Base-by-base conservation (phyloP, 129 eudicot genomes). In the Silybum marianum region DNA sequence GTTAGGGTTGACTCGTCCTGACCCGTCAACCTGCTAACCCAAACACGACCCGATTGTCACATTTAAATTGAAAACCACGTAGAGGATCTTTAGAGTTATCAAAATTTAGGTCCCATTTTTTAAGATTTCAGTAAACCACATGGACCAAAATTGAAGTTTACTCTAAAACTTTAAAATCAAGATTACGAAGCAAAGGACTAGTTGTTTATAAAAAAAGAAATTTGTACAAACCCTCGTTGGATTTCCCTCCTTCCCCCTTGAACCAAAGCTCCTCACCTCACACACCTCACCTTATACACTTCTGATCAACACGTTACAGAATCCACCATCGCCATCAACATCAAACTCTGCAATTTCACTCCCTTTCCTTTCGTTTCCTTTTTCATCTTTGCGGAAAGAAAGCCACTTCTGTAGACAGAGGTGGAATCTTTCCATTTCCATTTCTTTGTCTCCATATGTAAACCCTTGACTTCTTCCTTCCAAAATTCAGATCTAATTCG, bases 191-290 rank as follows among this genome's bases (percentile, higher is more conserved):
- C 13, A 12, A 36, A 68, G 25, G 71, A 0, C 30, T 9, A 22
- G 14, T 25, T 9, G 30, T 19, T n/a, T 66, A 30, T 1, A 84
- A 16, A 16, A 58, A 69, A 73, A 24, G 28, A 58, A 38, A 51
- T 73, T 38, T 77, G 22, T 86, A 86, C 89, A 86, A 86, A 86
- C 89, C 89, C 89, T 86, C 77, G 19, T 67, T 86, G 83, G 83
- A 71, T 86, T 86, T 86, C 89, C 89, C 89, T 86, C 89, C 89
- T 72, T 78, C 86, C 83, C 72, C 72, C n/a, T 34, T 19, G 77
- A 72, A 25, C 86, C 82, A 32, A 32, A 32, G 36, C 36, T 32
- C 48, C 81, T 11, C 85, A 75, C 73, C 72, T 65, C 72, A 51
- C 83, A 36, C 63, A 23, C 80, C 67, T 62, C 19, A 46, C 46